Base-by-base conservation (phyloP, 192 early-diverging fungal genomes). In the Podochytrium sp. region DNA sequence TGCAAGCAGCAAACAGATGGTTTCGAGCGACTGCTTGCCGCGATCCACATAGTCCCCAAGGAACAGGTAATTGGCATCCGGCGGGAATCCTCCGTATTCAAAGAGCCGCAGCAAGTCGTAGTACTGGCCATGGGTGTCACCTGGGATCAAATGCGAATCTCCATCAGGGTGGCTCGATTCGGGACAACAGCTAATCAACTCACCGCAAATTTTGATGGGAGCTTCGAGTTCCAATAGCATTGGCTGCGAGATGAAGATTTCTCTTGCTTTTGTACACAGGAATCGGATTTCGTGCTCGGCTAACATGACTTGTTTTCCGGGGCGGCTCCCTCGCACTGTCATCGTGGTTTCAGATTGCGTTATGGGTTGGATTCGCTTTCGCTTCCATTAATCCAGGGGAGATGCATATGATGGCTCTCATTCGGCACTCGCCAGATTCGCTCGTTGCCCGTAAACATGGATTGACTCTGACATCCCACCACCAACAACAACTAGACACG, bases 41-140 rank as follows among this genome's bases (percentile, higher is more conserved):
- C 96, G 86, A 78, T 98, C 96, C 59, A 98, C 96, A 79, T 98
- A 98, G 78, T 98, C 96, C 41, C 96, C 96, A 76, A 98, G 80
- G 80, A 98, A 98, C 50, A 98, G 87, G 73, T 96, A 98, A 86
- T 96, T 98, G 39, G 95, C 88, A 72, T 96, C 93, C 0, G 95
- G 95, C 29, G 96, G 96, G 83, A 95, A 96, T 37, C 95, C 96
- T 58, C 94, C 94, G 81, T 95, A 94, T 73, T 98, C 95, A 76
- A 98, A 98, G 51, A 96, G 84, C 41, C 96, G 90, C 65, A 98
- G 84, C 27, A 98, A 89, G 80, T 98, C 96, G 76, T 96, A 96
- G 84, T 98, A 98, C 83, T 98, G 96, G 37, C 96, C 96, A 76
- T 98, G 96, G 75, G 96, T 89, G 68, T 92, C 90, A 23, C 88